phyloP scores from a whole-genome alignment of 805 yeast genomes.

The Teunomyces barrocoloradensis region DNA sequence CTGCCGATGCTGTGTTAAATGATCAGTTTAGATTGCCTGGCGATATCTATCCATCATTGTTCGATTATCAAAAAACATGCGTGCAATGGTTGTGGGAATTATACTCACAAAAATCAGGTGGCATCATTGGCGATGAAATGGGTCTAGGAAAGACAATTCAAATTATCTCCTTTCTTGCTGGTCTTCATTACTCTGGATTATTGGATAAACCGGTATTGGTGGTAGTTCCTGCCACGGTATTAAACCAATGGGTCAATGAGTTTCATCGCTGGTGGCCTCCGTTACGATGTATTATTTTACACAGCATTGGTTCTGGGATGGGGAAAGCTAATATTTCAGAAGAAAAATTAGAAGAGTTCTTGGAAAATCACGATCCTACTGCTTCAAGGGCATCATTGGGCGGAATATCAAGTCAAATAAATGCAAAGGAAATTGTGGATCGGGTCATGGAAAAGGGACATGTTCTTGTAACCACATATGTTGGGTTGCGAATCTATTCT shows the following conservation, averaged over 20 bases:
- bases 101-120: conserved; percentile 87
- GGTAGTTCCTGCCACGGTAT: conserved; percentile 95
- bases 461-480: conserved; percentile 87
- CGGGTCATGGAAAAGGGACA: conserved; percentile 69
- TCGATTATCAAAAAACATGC: conserved; percentile 93
- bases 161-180: conserved; percentile 85
- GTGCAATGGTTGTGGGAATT: conserved; percentile 98
- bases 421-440: conserved; percentile 50
- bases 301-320: conserved; percentile 92
- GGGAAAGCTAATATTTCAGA: conserved; percentile 25
- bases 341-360: conserved; percentile 48
- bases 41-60: conserved; percentile 79
- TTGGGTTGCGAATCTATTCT: conserved; percentile 72
- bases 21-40: conserved; percentile 79
- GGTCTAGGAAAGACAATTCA: conserved; percentile 96
- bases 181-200: conserved; percentile 76
- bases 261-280: conserved; percentile 99
- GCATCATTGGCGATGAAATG: conserved; percentile 97
- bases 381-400: conserved; percentile 19
- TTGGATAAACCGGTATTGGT: conserved; percentile 76
- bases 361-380: conserved; percentile 45
- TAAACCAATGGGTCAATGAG: conserved; percentile 97
- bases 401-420: conserved; percentile 31
- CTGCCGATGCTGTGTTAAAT: conserved; percentile 72
- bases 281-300: conserved; percentile 77